Percentiles rank a stretch among this genome's conserved stretches.
These are phyloP conservation scores for Danielia reshetovae DNA, from an alignment of 805 yeast species.

Conservation along the genomic window DNA sequence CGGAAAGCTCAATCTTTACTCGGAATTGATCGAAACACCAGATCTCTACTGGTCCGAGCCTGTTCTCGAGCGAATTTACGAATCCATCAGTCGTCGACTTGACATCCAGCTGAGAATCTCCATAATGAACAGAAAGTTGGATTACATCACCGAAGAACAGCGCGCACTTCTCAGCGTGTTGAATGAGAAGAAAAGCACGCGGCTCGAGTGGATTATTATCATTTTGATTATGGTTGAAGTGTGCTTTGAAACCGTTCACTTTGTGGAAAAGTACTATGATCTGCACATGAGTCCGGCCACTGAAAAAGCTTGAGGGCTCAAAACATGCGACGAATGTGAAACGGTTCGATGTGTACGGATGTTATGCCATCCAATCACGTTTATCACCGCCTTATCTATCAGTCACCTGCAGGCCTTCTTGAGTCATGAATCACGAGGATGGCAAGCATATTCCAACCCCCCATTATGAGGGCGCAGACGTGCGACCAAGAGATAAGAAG, in stretches of 20 bases:
- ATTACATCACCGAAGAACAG: constrained; percentile 87
- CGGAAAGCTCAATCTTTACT: constrained; percentile 79
- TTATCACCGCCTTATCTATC: too few species aligned
- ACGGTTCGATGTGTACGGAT: too few species aligned
- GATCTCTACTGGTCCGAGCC: constrained; percentile 95
- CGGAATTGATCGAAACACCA: constrained; percentile 88
- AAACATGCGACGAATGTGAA: too few species aligned
- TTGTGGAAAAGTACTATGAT: constrained; percentile 55
- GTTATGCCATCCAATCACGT: too few species aligned
- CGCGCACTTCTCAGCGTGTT: constrained; percentile 70
- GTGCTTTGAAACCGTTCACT: constrained; percentile 72
- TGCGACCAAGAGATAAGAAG: too few species aligned
- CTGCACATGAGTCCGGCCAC: too few species aligned
- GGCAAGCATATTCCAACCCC: too few species aligned
- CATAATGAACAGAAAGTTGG: constrained; percentile 79
- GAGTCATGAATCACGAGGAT: too few species aligned
- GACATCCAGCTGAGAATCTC: constrained; percentile 76
- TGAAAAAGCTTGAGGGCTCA: too few species aligned
- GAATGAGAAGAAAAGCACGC: constrained; percentile 69
- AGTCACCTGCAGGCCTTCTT: too few species aligned
- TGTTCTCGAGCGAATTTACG: constrained; percentile 70
- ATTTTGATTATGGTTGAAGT: constrained; percentile 82
- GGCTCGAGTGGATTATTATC: constrained; percentile 87
- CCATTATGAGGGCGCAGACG: too few species aligned
- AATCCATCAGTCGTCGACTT: constrained; percentile 61